phyloP scores from a whole-genome alignment of 306 rosid species.

The Dalbergia oliveri region DNA sequence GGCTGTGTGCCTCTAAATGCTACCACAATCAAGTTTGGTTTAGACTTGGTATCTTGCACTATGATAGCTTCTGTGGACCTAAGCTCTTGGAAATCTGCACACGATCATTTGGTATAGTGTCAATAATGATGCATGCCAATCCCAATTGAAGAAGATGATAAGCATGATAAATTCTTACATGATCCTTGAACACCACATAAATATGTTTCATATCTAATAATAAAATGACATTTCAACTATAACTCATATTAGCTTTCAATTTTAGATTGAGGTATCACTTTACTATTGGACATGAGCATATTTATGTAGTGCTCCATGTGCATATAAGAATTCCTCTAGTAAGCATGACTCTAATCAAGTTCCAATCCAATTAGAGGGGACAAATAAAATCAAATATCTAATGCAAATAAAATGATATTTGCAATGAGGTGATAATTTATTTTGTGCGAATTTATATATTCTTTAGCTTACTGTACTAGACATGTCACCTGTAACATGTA shows the following conservation, averaged over 20 bases:
- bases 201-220: too few relatives aligned
- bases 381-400: too few relatives aligned
- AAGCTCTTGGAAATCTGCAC: slow-evolving; percentile 59
- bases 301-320: too few relatives aligned
- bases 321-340: too few relatives aligned
- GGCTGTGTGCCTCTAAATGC: slow-evolving; percentile 81
- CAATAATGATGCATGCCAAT: neutral
- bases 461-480: neutral
- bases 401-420: neutral
- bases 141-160: neutral
- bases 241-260: too few relatives aligned
- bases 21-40: slow-evolving; percentile 67
- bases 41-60: slow-evolving; percentile 51
- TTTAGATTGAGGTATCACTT: too few relatives aligned
- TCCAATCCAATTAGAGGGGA: too few relatives aligned
- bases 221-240: too few relatives aligned
- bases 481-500: slow-evolving; percentile 4
- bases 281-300: too few relatives aligned
- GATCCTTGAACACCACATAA: too few relatives aligned
- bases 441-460: neutral
- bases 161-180: neutral
- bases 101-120: neutral
- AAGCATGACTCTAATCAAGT: too few relatives aligned
- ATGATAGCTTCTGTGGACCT: slow-evolving; percentile 65
- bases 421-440: neutral